Evolutionary conservation across 2,329 filamentous ascomycete species (phyloP).

Genomic region (Diaporthe citri): DNA sequence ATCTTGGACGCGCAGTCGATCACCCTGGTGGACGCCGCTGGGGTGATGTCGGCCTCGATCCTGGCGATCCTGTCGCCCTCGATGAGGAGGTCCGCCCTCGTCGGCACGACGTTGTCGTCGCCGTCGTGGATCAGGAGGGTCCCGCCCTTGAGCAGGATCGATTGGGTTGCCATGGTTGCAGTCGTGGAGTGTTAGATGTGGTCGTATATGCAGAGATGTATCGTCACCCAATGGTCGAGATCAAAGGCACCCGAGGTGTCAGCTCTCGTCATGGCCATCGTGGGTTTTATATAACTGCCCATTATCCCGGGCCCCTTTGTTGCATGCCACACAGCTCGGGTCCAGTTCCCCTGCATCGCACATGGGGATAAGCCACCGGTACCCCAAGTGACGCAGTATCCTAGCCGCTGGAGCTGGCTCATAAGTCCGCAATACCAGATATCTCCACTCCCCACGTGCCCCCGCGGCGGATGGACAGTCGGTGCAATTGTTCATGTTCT

Average conservation of each 20-base stretch:
- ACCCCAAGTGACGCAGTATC: not conserved
- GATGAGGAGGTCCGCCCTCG: conserved; percentile 35
- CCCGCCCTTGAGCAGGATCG: conserved; percentile 33
- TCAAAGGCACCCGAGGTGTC: not conserved
- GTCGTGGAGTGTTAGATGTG: not conserved
- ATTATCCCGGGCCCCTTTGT: not conserved
- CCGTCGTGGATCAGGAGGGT: conserved; percentile 37
- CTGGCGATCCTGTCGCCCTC: conserved; percentile 26
- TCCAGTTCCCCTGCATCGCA: not conserved
- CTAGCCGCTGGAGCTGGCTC: not conserved
- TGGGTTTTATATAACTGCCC: not conserved
- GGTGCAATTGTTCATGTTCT: not conserved
- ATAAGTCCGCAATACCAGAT: not conserved
- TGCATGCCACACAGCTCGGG: not conserved
- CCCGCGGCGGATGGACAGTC: not conserved
- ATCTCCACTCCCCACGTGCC: not conserved
- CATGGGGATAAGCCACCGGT: not conserved
- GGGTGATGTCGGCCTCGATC: conserved; percentile 23
- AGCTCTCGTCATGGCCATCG: not conserved
- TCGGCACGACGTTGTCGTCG: conserved; percentile 27
- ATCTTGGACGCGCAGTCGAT: conserved; percentile 57
- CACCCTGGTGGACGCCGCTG: conserved; percentile 42
- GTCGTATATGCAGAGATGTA: not conserved
- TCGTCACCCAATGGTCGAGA: not conserved
- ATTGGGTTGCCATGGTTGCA: conserved; percentile 22